Base-by-base conservation (phyloP, 2,329 filamentous ascomycete genomes). In the Aspergillus puulaauensis region DNA sequence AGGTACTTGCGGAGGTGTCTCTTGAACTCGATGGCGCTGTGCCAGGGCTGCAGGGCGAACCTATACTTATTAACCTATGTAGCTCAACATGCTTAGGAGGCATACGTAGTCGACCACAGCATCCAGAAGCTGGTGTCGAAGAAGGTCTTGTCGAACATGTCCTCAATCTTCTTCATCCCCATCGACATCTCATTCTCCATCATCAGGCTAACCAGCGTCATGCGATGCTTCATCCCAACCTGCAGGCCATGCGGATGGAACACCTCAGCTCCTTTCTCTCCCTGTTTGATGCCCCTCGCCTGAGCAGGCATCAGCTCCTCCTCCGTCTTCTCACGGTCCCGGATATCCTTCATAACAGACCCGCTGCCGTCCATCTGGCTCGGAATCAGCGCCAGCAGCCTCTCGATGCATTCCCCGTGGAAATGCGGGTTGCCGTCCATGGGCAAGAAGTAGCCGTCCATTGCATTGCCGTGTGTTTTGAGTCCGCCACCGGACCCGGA, bases 391-490 rank as follows among this genome's bases (percentile, higher is more conserved):
- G 65, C 62, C 52, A 74, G 69, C 11, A 76, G 66, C 15, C 73
- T 64, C 56, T 68, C 69, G 17, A 74, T 61, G 51, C 73, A 75
- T 43, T 66, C 65, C 40, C 70, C 74, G 39, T 74, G 69, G 48
- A 66, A 69, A 51, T 74, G 69, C 52, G 74, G 70, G 53, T 70
- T 68, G 40, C 70, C 66, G 17, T 70, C 72, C 11, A 69, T 68
- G 39, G 67, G 70, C 23, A 75, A 68, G 48, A 73, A 62, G 48
- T 74, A 76, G 3, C 73, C 73, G 44, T 73, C 65, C 15, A 65
- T 59, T 4, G 68, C 61, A 52, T 66, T 63, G 2, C 70, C 65
- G 9, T 65, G 59, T 6, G 61, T 64, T 54, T 70, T 66, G 45
- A 76, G 64, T 2, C 66, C 72, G 9, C 74, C 73, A n/a, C 73